Percentiles rank a stretch among this genome's conserved stretches.
Conservation (phyloP, 345 rosid species). For the Acer campestre region DNA sequence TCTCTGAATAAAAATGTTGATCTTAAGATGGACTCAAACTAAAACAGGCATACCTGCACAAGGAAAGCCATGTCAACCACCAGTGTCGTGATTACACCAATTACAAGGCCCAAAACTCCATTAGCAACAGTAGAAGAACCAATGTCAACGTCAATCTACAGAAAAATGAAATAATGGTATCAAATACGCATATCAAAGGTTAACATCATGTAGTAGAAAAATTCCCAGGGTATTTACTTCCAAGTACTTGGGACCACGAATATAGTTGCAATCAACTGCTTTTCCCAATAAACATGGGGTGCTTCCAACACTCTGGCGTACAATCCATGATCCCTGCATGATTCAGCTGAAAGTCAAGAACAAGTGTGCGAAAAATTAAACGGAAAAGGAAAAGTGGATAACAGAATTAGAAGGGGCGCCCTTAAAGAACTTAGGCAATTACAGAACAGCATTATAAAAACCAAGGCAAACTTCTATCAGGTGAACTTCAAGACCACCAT, state of each 20-base stretch:
- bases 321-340: constrained; percentile 97
- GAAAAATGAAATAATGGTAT: neutral
- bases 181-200: neutral
- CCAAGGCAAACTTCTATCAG: neutral
- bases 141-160: constrained; percentile 91
- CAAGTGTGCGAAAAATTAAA: neutral
- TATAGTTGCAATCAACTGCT: constrained; percentile 95
- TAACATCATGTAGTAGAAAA: neutral
- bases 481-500: neutral
- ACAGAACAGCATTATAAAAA: neutral
- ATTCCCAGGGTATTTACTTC: constrained; percentile 53
- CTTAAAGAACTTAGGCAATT: neutral
- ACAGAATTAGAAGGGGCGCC: neutral
- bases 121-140: constrained; percentile 99
- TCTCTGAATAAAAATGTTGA: neutral
- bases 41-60: constrained; percentile 64
- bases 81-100: constrained; percentile 87
- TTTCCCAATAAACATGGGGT: constrained; percentile 96
- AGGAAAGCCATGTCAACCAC: constrained; percentile 99
- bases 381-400: neutral
- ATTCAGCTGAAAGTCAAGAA: constrained; percentile 11
- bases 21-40: neutral
- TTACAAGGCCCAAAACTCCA: constrained; percentile 96
- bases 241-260: constrained; percentile 78
- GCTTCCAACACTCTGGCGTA: constrained; percentile 98